Evolutionary conservation across 345 rosid genomes (phyloP), one percentile per base, ranked within the genome.

Genomic region (Erysimum cheiranthoides): DNA sequence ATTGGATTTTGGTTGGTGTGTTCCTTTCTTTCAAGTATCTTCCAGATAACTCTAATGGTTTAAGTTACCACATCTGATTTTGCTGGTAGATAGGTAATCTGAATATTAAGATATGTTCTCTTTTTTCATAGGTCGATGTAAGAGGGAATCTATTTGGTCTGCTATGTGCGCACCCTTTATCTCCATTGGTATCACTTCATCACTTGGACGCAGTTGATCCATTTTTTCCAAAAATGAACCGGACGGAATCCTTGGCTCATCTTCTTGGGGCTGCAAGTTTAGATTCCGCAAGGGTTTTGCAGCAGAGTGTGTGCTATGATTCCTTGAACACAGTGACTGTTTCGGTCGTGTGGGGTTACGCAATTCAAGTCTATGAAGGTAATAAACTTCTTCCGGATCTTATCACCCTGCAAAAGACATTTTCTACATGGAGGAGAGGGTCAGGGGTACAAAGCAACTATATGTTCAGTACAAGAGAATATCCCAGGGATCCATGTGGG

Each of bases 331-430:
- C 67, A 27, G 82, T 92, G 75, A 87, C 92, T 3, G 79, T 89
- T 63, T 92, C 93, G 13, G 87, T 90, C 74, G 87, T 91, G 8
- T 94, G 96, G 98, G 97, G 98, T 38, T 92, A 92, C 70, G 92
- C 95, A 6, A 45, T 94, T 81, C 93, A 86, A 86, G 86, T 92
- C 39, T 82, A 82, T 31, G 87, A 90, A 76, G 93, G 96, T 51
- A 88, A 92, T 68, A 77, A 73, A 63, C 85, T 86, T 34, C 93
- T 94, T 39, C 97, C 93, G 0, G 91, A 86, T 80, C 91, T 94
- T 62, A 85, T 94, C 54, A 68, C 86, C 3, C 12, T 78, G 43
- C 93, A 85, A 75, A 88, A 81, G 82, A 86, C 97, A 8, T 94
- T 94, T 73, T 47, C 71, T 1, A 84, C 97, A 5, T 92, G 97